Base-by-base conservation (phyloP, 441 rosid species). In the Corymbia citriodora region DNA sequence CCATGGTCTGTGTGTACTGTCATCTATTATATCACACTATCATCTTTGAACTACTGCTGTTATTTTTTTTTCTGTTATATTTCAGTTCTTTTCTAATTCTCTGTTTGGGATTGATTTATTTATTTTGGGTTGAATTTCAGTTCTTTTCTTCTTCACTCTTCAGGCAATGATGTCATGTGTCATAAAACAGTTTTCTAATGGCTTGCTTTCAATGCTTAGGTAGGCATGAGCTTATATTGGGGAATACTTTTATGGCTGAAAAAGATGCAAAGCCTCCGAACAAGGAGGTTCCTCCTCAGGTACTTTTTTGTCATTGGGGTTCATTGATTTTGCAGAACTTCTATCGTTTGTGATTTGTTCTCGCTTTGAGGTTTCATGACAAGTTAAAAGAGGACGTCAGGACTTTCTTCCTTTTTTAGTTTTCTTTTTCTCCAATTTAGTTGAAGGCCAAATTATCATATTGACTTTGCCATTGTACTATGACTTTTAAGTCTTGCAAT, bases 251-350 rank as follows among this genome's bases (percentile, higher is more conserved):
- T 90, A 85, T 88, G 50, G 94, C 96, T 48, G 93, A 92, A 92
- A 94, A 95, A 89, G 95, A 94, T 59, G 91, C 93, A 85, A 94
- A 82, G 92, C 93, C 99, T 90, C 99, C 96, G 55, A 91, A 90
- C 88, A 94, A 91, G 91, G 99, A 97, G 94, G 93, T 97, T 94
- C 96, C 98, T 92, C 98, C 99, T 70, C 94, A 96, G 99, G 99
- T 98, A 85, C 68, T 57, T 53, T 63, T 70, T 16, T 25, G 57
- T 88, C 91, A 7, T 50, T 70, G 23, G 21, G 50, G 48, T 82
- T 89, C 74, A 59, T 21, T 21, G 23, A 82, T 79, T 33, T 25
- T 89, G 86, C 87, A 23, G 54, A 74, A 40, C 17, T 74, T 74
- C 83, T 74, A 23, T 74, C 83, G 40, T 74, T 21, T 74, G 52